Conservation (phyloP, 1,284 basidiomycete species). For the Rhodotorula glutinis region DNA sequence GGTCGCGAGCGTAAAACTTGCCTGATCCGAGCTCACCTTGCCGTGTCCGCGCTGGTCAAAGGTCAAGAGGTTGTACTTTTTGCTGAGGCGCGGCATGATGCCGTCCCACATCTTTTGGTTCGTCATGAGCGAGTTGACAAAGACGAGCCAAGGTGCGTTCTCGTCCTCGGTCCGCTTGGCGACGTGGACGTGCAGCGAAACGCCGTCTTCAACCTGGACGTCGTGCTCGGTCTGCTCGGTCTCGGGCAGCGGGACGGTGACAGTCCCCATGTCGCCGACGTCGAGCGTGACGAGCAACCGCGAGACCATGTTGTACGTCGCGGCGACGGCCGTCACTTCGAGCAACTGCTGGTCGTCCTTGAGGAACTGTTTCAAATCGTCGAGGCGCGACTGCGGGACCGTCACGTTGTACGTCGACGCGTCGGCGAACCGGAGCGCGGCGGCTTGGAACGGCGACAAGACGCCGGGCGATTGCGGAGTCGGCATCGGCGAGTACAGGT, state of each 20-base stretch:
- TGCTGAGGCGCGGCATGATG: conserved; percentile 46
- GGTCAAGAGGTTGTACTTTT: conserved; percentile 50
- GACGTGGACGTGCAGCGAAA: conserved; percentile 37
- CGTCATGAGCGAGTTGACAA: conserved; percentile 52
- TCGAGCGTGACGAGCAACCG: conserved; percentile 51
- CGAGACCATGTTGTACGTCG: conserved; percentile 53
- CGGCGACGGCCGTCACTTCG: conserved; percentile 49
- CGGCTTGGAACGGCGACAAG: conserved; percentile 44
- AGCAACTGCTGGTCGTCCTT: conserved; percentile 47
- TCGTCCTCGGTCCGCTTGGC: conserved; percentile 29
- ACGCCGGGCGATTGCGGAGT: conserved; percentile 33
- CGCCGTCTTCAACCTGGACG: conserved; percentile 39
- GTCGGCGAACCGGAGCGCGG: conserved; percentile 50
- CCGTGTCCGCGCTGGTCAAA: conserved; percentile 53
- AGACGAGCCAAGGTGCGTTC: conserved; percentile 47
- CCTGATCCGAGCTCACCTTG: conserved; percentile 29
- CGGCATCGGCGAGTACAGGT: conserved; percentile 42
- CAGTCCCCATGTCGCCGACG: conserved; percentile 48
- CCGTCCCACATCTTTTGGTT: conserved; percentile 51
- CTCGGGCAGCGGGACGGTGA: conserved; percentile 44
- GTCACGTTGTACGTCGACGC: conserved; percentile 47
- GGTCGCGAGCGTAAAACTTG: no score
- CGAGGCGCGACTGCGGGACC: conserved; percentile 44
- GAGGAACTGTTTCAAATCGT: conserved; percentile 45
- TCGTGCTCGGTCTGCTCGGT: conserved; percentile 34